Evolutionary conservation across 2,329 filamentous ascomycete species (phyloP).

Genomic region (Microcera coccophila): DNA sequence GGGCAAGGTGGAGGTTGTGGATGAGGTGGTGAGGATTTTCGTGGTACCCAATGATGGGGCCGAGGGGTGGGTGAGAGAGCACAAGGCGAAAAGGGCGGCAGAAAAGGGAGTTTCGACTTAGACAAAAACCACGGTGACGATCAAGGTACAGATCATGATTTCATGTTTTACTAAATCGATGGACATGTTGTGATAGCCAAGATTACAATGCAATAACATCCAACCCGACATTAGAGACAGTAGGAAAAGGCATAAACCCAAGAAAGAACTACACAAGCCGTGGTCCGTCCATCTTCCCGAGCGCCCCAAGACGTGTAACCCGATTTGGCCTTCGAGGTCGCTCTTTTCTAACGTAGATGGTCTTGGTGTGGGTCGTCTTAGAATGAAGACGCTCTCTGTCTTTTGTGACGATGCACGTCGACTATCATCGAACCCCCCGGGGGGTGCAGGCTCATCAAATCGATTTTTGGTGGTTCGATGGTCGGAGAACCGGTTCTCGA

Average conservation of each 20-base stretch:
- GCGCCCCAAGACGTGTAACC: neutral
- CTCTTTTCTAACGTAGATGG: too few species aligned
- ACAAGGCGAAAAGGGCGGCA: conserved; percentile 68
- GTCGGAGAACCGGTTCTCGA: neutral
- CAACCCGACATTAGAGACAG: conserved; percentile 1
- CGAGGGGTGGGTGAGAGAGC: conserved; percentile 74
- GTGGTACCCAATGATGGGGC: conserved; percentile 71
- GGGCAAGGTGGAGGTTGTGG: conserved; percentile 81
- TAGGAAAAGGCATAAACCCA: neutral
- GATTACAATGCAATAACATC: conserved; percentile 1
- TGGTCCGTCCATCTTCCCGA: neutral
- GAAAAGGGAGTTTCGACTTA: conserved; percentile 33
- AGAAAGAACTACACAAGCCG: conserved; percentile 8
- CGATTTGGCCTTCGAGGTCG: too few species aligned
- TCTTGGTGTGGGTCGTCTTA: too few species aligned
- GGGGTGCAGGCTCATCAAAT: neutral
- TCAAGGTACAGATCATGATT: conserved; percentile 7
- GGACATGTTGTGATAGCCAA: conserved; percentile 7
- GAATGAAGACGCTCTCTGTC: conserved; percentile 17
- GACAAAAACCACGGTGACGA: conserved; percentile 4
- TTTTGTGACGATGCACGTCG: conserved; percentile 22
- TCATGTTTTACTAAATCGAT: conserved; percentile 7
- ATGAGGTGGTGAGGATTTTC: conserved; percentile 78
- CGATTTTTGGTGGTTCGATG: neutral
- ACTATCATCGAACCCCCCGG: neutral